Percentiles rank a stretch among this genome's conserved stretches.
phyloP scores from a whole-genome alignment of 2,329 filamentous ascomycete genomes.

The Phialophora expanda region DNA sequence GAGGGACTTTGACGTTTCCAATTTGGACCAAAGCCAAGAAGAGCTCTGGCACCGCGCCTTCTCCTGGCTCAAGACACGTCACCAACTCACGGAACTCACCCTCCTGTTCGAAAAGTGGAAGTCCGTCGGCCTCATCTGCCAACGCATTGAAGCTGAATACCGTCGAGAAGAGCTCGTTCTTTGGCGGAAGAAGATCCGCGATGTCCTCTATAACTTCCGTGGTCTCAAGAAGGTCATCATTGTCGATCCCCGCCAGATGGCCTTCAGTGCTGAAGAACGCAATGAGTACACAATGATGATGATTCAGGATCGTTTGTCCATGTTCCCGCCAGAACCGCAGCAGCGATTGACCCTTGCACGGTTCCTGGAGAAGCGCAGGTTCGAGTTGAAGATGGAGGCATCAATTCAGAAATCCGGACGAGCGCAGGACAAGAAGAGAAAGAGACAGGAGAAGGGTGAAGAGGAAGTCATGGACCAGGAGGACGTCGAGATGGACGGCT shows the following conservation, averaged over 20 bases:
- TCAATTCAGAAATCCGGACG: not conserved
- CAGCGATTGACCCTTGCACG: not conserved
- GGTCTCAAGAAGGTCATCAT: constrained; percentile 7
- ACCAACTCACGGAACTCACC: constrained; percentile 18
- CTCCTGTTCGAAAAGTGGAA: constrained; percentile 26
- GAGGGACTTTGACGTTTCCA: not conserved
- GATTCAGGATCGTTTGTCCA: not conserved
- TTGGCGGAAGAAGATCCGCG: constrained; percentile 5
- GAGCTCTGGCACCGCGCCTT: constrained; percentile 32
- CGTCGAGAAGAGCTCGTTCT: not conserved
- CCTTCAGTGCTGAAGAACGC: not conserved
- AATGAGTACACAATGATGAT: not conserved
- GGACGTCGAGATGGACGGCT: not conserved
- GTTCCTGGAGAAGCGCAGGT: not conserved
- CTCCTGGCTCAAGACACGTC: constrained; percentile 19
- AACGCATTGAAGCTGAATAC: not conserved
- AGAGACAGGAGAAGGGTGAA: not conserved
- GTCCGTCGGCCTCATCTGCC: not conserved
- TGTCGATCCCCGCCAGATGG: not conserved
- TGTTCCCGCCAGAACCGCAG: not conserved
- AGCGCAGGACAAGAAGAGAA: not conserved
- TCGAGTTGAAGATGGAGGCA: not conserved
- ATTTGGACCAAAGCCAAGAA: constrained; percentile 26
- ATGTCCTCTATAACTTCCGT: constrained; percentile 5
- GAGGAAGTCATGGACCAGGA: not conserved